A percentile compares a stretch with the other conserved stretches of the same genome.
Evolutionary conservation across 139 green algal genomes (phyloP).

Genomic region (Chlamydomonas sp.): DNA sequence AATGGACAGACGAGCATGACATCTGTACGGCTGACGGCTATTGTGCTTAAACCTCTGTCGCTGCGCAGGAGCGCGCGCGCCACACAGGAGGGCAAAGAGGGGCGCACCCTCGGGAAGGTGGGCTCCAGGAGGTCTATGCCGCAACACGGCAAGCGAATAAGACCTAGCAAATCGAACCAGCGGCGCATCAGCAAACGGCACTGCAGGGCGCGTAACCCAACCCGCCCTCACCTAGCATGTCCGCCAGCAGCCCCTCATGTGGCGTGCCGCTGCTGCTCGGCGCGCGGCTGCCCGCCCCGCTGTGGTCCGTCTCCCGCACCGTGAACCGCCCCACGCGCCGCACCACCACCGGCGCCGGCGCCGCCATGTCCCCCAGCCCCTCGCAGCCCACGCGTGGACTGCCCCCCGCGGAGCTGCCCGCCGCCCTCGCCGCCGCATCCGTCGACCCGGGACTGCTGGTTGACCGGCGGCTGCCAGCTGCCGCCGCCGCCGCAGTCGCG

Average conservation of each 20-base stretch:
- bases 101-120: no score
- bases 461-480: not conserved
- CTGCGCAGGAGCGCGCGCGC: no score
- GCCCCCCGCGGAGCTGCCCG: not conserved
- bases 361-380: no score
- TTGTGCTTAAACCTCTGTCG: no score
- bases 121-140: no score
- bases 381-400: not conserved
- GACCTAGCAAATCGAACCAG: no score
- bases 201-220: no score
- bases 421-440: not conserved
- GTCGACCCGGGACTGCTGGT: not conserved
- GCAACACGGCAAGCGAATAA: no score
- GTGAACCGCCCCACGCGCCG: slow-evolving; percentile 24
- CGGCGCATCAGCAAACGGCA: no score
- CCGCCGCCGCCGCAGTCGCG: not conserved
- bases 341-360: not conserved
- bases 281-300: slow-evolving; percentile 12
- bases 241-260: not conserved
- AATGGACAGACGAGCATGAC: no score
- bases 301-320: slow-evolving; percentile 22
- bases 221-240: not conserved
- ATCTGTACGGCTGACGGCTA: no score
- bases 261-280: slow-evolving; percentile 5
- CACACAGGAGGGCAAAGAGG: no score